Evolutionary conservation across 1,139 yeast genomes (phyloP).

Genomic region (Suhomyces bolitotheri): DNA sequence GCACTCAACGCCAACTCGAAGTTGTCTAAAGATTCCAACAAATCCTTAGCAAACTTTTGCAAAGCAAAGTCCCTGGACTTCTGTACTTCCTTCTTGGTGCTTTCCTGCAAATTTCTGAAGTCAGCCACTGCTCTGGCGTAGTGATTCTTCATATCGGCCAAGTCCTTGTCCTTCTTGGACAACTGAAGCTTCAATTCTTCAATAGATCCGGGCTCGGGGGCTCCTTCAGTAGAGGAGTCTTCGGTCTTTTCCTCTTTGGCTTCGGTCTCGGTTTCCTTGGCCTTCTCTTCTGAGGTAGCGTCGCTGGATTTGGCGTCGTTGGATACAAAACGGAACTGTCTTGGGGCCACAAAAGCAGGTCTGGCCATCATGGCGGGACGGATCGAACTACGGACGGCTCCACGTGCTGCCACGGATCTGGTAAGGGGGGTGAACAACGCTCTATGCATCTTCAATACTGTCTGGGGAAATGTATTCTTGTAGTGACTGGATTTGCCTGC

Average conservation of each 20-base stretch:
- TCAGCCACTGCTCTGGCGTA: slow-evolving; percentile 86
- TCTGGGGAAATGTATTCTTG: background rate
- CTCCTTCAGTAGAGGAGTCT: slow-evolving; percentile 16
- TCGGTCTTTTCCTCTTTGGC: slow-evolving; percentile 14
- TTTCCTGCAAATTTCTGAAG: slow-evolving; percentile 89
- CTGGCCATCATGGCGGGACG: slow-evolving; percentile 20
- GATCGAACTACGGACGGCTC: slow-evolving; percentile 14
- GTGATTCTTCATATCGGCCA: slow-evolving; percentile 79
- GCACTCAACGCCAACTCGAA: slow-evolving; percentile 84
- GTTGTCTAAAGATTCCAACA: slow-evolving; percentile 87
- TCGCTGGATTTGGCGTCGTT: slow-evolving; percentile 19
- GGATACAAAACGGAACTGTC: slow-evolving; percentile 26
- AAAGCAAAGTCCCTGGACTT: slow-evolving; percentile 89
- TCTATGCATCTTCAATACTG: slow-evolving; percentile 30
- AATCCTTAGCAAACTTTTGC: slow-evolving; percentile 89
- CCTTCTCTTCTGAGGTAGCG: background rate
- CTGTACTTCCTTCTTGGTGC: slow-evolving; percentile 82
- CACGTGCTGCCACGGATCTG: slow-evolving; percentile 27
- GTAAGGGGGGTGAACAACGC: slow-evolving; percentile 27
- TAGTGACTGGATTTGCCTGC: background rate
- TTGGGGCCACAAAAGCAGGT: slow-evolving; percentile 20
- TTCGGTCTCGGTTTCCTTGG: slow-evolving; percentile 11
- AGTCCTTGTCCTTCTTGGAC: slow-evolving; percentile 72
- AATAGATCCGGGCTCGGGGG: slow-evolving; percentile 12
- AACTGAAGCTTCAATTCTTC: slow-evolving; percentile 56